Base-by-base conservation (phyloP, 129 eudicot species). In the Chrysanthemum makinoi region DNA sequence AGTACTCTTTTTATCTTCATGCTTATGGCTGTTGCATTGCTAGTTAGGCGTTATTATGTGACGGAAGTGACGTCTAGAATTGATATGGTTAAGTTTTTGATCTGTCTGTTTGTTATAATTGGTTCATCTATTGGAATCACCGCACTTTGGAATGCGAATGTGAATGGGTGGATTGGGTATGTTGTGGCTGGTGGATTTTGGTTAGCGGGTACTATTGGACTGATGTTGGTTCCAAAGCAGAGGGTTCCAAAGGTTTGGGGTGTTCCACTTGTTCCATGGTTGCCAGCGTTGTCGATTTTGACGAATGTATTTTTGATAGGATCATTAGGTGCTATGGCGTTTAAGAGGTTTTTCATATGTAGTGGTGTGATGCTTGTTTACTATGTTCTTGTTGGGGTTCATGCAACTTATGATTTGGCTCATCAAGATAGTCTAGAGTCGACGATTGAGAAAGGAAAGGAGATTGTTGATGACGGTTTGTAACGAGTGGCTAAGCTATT, bases 21-120 rank as follows among this genome's bases (percentile, higher is more conserved):
- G 97, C 88, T 91, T 0, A 86, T 91, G 96, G 96, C 93, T 4
- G 82, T 91, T 33, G 97, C 96, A 2, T 72, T 91, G 80, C 88
- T 91, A 3, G 83, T 85, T 33, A 82, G 97, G 52, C 82, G 97
- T 6, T 91, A 91, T 69, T 88, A 88, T 60, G 96, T 82, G 4
- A 83, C 77, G 72, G 88, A 80, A 26, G 83, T 73, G 6, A 85
- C 95, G 0, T 66, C 88, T 43, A 83, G 56, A 15, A 20, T 24
- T 2, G 85, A 79, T 20, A 22, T 75, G 73, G 59, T 62, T 17
- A 83, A 80, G 71, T 87, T 91, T 53, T 44, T 80, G 15, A 82
- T 63, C 6, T 83, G 87, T 54, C 78, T 88, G 68, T 69, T 80
- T 60, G 66, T 84, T 15, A 57, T 88, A 0, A 60, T 86, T 16